Base-by-base conservation (phyloP, 176 grass and related monocot genomes). In the Carex scoparia region DNA sequence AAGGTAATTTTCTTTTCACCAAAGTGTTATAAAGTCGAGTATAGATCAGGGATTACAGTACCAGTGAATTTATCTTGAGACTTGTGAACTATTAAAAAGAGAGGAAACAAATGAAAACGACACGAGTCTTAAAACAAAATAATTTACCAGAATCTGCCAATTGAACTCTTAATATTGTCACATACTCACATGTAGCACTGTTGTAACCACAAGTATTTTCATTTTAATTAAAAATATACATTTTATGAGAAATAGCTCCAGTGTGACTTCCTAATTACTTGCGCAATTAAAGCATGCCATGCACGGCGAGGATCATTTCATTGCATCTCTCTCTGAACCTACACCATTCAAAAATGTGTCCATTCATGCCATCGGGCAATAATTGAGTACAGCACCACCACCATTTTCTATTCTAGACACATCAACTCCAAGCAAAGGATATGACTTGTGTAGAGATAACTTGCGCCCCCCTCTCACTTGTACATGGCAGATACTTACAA, bases 391-490 rank as follows among this genome's bases (percentile, higher is more conserved):
- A 0, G 75, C 79, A n/a, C 33, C 33, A 23, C 40, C 40, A 9
- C 70, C 71, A 33, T 35, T 66, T 16, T 81, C 30, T 4, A 55
- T 87, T 53, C 81, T 56, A 31, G 19, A 75, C 10, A 14, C 53
- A 49, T 95, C 86, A 38, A 91, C 81, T 64, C 59, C 90, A 72
- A 94, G 84, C 23, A 79, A 73, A 57, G 91, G 91, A 40, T 88
- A 94, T 12, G 94, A 42, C 40, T 42, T 42, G 40, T 42, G 40
- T 5, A 42, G 40, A 42, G 40, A 42, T 42, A 42, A 88, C 0
- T 88, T 85, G 33, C 87, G 85, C 12, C 96, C 93, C 12, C 96
- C 96, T 7, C 86, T 81, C 76, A 95, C 91, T 89, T 99, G 65
- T 31, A 88, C 91, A 89, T 95, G 93, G 79, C 89, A 87, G 32